Evolutionary conservation across 2,329 filamentous ascomycete species (phyloP).

Genomic region (Penicillium sp.): DNA sequence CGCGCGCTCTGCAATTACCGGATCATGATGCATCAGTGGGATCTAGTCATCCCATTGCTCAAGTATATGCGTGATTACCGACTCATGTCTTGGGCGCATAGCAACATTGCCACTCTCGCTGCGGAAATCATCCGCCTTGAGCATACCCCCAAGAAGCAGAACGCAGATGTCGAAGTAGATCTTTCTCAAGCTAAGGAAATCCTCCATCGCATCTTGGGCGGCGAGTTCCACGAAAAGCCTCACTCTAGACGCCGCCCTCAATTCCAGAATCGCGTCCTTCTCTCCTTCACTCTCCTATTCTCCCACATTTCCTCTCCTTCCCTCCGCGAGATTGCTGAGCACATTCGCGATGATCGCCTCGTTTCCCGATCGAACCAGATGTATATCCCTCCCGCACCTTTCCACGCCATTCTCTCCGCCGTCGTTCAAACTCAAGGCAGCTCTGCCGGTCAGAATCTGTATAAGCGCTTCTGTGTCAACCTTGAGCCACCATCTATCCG

Average conservation of each 20-base stretch:
- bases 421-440: conserved; percentile 57
- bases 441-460: conserved; percentile 52
- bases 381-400: conserved; percentile 46
- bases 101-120: conserved; percentile 41
- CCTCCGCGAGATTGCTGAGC: conserved; percentile 34
- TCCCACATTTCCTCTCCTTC: conserved; percentile 36
- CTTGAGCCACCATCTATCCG: conserved; percentile 25
- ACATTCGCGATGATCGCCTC: conserved; percentile 19
- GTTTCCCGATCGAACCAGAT: conserved; percentile 27
- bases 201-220: conserved; percentile 39
- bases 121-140: conserved; percentile 48
- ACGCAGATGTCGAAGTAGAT: conserved; percentile 18
- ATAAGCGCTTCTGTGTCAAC: conserved; percentile 54
- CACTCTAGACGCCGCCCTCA: conserved; percentile 22
- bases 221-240: conserved; percentile 38
- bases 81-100: conserved; percentile 43
- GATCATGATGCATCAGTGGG: conserved; percentile 41
- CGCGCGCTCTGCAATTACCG: conserved; percentile 42
- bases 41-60: conserved; percentile 37
- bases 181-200: conserved; percentile 37
- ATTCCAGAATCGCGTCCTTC: conserved; percentile 37
- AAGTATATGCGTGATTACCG: conserved; percentile 40
- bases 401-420: conserved; percentile 60
- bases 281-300: conserved; percentile 38
- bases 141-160: conserved; percentile 20